Conservation (phyloP, 441 rosid genomes). For the Eruca vesicaria region DNA sequence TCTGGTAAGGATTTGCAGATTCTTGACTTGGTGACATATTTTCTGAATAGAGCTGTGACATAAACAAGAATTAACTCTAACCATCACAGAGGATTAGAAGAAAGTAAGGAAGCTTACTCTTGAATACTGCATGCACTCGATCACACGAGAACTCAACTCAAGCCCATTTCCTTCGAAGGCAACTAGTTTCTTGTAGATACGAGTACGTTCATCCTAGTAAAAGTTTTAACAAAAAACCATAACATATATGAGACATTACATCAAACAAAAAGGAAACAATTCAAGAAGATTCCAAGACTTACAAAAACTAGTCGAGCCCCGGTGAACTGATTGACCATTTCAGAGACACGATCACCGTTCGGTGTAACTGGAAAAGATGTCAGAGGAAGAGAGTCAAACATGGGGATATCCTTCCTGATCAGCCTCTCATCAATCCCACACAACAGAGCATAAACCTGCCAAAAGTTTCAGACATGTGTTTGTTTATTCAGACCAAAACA, state of each 20-base stretch:
- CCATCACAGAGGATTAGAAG: constrained; percentile 4
- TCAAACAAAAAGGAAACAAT: background rate
- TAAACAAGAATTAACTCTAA: constrained; percentile 11
- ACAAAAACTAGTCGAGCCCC: constrained; percentile 70
- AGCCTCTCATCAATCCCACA: constrained; percentile 62
- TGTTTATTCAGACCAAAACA: background rate
- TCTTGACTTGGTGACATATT: constrained; percentile 47
- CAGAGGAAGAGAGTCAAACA: constrained; percentile 45
- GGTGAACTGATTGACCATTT: constrained; percentile 54
- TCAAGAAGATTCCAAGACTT: constrained; percentile 34
- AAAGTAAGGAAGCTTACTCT: constrained; percentile 47
- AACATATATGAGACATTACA: constrained; percentile 4
- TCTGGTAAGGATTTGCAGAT: constrained; percentile 37
- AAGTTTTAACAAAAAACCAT: constrained; percentile 5
- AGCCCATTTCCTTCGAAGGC: constrained; percentile 70
- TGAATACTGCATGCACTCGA: constrained; percentile 78
- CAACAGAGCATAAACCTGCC: constrained; percentile 63
- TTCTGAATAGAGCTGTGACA: constrained; percentile 63
- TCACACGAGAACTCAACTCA: constrained; percentile 73
- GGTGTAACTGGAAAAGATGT: constrained; percentile 80
- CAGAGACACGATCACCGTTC: constrained; percentile 85
- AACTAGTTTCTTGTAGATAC: constrained; percentile 72
- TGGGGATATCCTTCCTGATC: constrained; percentile 47
- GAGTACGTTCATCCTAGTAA: constrained; percentile 76
- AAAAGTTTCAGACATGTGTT: background rate